Evolutionary conservation across 805 yeast species (phyloP).

Genomic region (Cyberlindnera mississippiensis): DNA sequence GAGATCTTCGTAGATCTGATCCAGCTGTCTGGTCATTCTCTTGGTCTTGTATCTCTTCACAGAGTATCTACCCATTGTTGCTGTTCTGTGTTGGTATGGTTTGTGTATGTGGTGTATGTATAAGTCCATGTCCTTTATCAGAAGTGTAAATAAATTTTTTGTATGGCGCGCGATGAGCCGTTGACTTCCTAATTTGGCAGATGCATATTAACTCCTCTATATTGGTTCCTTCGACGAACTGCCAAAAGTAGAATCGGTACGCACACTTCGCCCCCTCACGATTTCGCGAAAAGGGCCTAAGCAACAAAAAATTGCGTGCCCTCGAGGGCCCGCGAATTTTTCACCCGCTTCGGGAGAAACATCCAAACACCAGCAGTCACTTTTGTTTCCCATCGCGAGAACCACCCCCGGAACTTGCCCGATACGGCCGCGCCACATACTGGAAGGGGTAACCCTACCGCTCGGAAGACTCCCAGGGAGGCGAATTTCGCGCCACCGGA

Average conservation of each 20-base stretch:
- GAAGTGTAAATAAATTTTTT: conserved; percentile 6
- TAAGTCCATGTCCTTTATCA: too few species aligned
- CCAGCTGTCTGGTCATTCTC: conserved; percentile 81
- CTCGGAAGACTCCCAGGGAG: not conserved
- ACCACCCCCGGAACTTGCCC: conserved; percentile 7
- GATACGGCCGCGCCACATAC: conserved; percentile 3
- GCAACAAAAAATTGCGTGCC: not conserved
- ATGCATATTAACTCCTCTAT: too few species aligned
- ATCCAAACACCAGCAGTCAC: conserved; percentile 16
- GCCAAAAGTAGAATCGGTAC: too few species aligned
- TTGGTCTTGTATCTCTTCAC: conserved; percentile 86
- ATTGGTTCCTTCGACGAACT: too few species aligned
- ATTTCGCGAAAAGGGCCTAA: not conserved
- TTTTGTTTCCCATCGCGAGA: not conserved
- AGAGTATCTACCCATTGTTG: conserved; percentile 77
- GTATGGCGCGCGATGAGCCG: conserved; percentile 2
- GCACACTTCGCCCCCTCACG: not conserved
- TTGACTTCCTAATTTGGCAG: conserved; percentile 6
- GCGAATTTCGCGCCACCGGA: conserved; percentile 2
- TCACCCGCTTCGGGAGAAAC: conserved; percentile 1
- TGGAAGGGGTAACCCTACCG: conserved; percentile 1
- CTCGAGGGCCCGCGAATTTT: not conserved
- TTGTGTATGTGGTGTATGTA: not conserved
- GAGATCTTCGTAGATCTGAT: conserved; percentile 75
- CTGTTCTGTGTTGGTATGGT: conserved; percentile 9